A percentile compares a stretch with the other conserved stretches of the same genome.
These are phyloP conservation scores for Cunninghamia lanceolata DNA, from an alignment of 75 land plant species.

Conservation along the genomic window DNA sequence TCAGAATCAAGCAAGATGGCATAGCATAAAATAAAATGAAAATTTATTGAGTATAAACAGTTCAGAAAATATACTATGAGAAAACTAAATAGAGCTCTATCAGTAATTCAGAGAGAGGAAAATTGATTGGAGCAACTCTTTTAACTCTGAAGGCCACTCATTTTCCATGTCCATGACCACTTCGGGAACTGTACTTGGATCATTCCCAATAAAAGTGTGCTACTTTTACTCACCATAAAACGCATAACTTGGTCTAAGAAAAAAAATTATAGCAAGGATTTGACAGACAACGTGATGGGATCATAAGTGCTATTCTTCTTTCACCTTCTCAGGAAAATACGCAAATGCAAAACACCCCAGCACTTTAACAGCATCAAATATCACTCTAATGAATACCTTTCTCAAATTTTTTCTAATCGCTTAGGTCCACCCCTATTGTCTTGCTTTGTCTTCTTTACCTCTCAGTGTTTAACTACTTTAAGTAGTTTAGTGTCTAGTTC, in stretches of 20 bases:
- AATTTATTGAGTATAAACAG: background rate
- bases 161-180: background rate
- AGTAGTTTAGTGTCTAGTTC: background rate
- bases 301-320: background rate
- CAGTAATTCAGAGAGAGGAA: background rate
- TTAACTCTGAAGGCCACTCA: background rate
- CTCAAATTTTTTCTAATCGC: background rate
- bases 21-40: background rate
- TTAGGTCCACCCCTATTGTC: background rate
- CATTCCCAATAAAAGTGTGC: background rate
- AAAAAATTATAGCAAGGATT: background rate
- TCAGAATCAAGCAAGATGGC: background rate
- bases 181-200: background rate
- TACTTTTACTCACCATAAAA: background rate
- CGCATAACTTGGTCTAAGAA: background rate
- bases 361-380: background rate
- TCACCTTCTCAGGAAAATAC: background rate
- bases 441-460: background rate
- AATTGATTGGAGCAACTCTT: background rate
- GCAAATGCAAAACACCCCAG: background rate
- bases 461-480: background rate
- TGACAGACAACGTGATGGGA: background rate
- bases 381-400: background rate
- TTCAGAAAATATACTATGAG: background rate
- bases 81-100: background rate